Evolutionary conservation across 192 early-diverging fungal genomes (phyloP), one percentile per base, ranked within the genome.

Genomic region (Pilaira anomala): DNA sequence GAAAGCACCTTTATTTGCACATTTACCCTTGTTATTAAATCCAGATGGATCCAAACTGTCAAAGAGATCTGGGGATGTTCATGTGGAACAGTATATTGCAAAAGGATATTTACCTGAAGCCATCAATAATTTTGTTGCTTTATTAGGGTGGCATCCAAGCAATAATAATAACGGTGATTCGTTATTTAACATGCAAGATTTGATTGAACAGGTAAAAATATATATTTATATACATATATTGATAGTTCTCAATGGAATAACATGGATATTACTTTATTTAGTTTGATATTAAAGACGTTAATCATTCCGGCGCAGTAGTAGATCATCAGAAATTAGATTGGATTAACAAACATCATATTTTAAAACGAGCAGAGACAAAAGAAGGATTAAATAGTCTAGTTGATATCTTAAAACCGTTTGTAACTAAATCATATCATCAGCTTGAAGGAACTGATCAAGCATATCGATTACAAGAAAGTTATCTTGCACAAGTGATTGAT

Each of bases 11-110:
- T 56, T 79, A 53, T 98, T 91, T 75, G 89, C 81, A 1, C 95
- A 98, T 55, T 77, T 98, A 33, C 95, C 95, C 16, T 78, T 98
- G 26, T 80, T 98, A 48, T 77, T 95, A 41, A 93, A 93, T 65
- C 67, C 76, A 2, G 86, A 93, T 69, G 89, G 90, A 3, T 73
- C 85, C 11, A 96, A 98, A 67, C 80, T 96, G 11, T 94, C 92
- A n/a, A 98, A 96, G 72, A 80, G 95, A 46, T 83, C 88, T n/a
- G 80, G 83, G 11, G 90, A 94, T 75, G 82, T 91, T n/a, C 84
- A 89, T 73, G 82, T 88, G 2, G 80, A 84, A 24, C 70, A 80
- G 18, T 88, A 93, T 55, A 79, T 80, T 18, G 84, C 85, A 48
- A 84, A 82, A 22, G 93, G 95, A 1, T 95, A 92, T 65, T 71